phyloP scores from a whole-genome alignment of 1,284 basidiomycete genomes.

The Austroboletus olivaceoglutinosus region DNA sequence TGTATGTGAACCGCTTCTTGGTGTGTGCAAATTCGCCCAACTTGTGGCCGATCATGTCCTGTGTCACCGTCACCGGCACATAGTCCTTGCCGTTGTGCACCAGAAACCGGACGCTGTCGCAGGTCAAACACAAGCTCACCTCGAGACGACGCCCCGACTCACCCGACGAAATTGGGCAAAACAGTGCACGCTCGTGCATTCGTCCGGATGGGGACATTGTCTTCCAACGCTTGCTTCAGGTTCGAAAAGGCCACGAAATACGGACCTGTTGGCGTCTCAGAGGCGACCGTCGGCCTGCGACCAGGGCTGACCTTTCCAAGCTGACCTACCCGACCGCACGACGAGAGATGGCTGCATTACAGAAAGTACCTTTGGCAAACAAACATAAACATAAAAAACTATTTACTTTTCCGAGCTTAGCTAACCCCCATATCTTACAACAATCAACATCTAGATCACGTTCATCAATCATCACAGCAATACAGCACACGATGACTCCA shows the following conservation, averaged over 20 bases:
- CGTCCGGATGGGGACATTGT: slow-evolving; percentile 86
- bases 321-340: slow-evolving; percentile 38
- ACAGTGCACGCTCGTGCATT: slow-evolving; percentile 91
- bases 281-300: neutral
- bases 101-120: slow-evolving; percentile 74
- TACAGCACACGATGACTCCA: neutral
- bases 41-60: slow-evolving; percentile 99
- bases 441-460: neutral
- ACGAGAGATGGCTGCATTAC: slow-evolving; percentile 32
- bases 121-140: neutral
- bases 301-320: slow-evolving; percentile 38
- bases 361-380: neutral
- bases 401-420: neutral
- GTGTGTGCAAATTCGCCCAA: slow-evolving; percentile 94
- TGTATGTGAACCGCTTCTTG: slow-evolving; percentile 75
- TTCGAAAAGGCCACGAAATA: slow-evolving; percentile 96
- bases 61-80: slow-evolving; percentile 81
- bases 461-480: neutral
- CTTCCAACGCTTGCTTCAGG: slow-evolving; percentile 77
- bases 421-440: neutral
- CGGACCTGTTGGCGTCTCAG: slow-evolving; percentile 62
- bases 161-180: slow-evolving; percentile 94
- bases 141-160: neutral
- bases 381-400: neutral
- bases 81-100: slow-evolving; percentile 97